Conservation (phyloP, 192 early-diverging fungal species). For the Chytriomyces hyalinus region DNA sequence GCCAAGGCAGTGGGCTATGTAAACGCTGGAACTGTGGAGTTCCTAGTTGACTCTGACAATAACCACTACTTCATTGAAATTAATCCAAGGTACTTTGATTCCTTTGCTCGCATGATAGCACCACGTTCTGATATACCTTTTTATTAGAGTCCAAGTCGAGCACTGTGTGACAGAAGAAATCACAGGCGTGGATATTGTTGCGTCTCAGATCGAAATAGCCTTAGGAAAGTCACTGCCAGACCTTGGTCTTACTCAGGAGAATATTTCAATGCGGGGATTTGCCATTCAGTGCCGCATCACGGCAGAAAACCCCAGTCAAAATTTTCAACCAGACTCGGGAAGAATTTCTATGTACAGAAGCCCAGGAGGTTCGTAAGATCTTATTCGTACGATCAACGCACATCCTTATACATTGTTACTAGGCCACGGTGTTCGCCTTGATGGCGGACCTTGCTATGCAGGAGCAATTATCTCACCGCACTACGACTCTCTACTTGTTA, state of each 20-base stretch:
- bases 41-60: conserved; percentile 86
- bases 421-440: conserved; percentile 50
- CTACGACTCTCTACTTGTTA: conserved; percentile 95
- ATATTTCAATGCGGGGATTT: conserved; percentile 73
- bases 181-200: conserved; percentile 92
- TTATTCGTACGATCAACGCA: neutral
- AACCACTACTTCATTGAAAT: conserved; percentile 98
- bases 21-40: conserved; percentile 97
- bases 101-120: neutral
- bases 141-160: conserved; percentile 85
- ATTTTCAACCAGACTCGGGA: conserved; percentile 96
- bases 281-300: conserved; percentile 98
- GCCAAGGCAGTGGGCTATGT: conserved; percentile 87
- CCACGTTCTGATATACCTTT: neutral
- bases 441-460: conserved; percentile 80
- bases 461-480: conserved; percentile 92
- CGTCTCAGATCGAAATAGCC: conserved; percentile 94
- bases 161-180: conserved; percentile 98
- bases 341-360: conserved; percentile 94
- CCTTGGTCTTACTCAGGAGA: conserved; percentile 80
- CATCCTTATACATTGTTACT: neutral
- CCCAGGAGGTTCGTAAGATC: conserved; percentile 68
- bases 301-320: conserved; percentile 90
- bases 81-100: conserved; percentile 76
- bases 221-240: conserved; percentile 80